Base-by-base conservation (phyloP, 2,329 filamentous ascomycete species). In the Penicillium sp. region DNA sequence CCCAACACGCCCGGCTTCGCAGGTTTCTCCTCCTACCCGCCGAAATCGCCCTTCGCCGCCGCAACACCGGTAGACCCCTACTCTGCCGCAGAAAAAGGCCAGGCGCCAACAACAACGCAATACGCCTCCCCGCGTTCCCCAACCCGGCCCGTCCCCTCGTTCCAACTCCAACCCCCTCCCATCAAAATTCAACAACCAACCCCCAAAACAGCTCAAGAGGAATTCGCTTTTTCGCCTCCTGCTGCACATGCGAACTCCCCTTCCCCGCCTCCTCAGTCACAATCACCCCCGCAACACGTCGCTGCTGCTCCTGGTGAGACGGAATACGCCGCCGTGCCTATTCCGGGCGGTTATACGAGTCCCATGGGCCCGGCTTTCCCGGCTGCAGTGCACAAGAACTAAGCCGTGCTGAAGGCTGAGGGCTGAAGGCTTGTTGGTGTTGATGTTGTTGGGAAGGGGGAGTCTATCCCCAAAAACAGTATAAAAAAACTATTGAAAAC, bases 1-100 rank as follows among this genome's bases (percentile, higher is more conserved):
- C 93, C 93, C 64, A 97, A 97, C 81, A 97, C 93, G 0, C 93
- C 93, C 11, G 92, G 92, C 61, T 92, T 95, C 71, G 51, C 63
- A 23, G 62, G 62, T 33, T 65, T 64, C 52, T 43, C 87, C 86
- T 26, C 86, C 87, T 72, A 89, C 88, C 76, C 63, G 7, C 73
- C 82, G 24, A 79, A 83, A 64, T 81, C 81, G 36, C 75, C 74
- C 54, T 71, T 69, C 66, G 53, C 73, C 75, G 21, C 66, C 67
- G 29, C 74, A 71, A 58, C 61, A 68, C 18, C 60, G 59, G 47
- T 63, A 13, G 78, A 82, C 63, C 69, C 74, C 19, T 75, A 79
- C 63, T 77, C 77, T n/a, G 69, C 72, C 18, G 79, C 80, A 2
- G 81, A 84, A 60, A 79, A 81, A 46, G 82, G 83, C 59, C 77